Base-by-base conservation (phyloP, 148 eudicot genomes). In the Vaccinium corymbosum region DNA sequence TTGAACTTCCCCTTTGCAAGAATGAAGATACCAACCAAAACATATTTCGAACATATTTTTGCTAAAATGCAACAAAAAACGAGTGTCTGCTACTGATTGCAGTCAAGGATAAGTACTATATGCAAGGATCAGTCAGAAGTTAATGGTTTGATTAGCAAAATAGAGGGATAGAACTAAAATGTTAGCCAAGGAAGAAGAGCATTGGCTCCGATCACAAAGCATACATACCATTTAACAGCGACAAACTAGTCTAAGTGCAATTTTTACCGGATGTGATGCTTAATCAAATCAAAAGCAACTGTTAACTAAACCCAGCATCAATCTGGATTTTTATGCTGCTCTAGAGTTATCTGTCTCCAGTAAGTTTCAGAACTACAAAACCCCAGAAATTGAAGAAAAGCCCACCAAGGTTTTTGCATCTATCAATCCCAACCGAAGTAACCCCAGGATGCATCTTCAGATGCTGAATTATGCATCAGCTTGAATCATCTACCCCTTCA, bases 221-320 rank as follows among this genome's bases (percentile, higher is more conserved):
- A 80, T 38, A n/a, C 70, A 38, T 17, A 42, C 29, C 53, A 75
- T 75, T 75, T 55, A 75, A n/a, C 12, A 14, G 82, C 11, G 75
- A 81, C 75, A 81, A 80, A 64, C 75, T 81, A 81, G 53, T 38
- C 35, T 42, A 61, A 42, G 20, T 61, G 71, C 50, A 80, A 80
- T 42, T 55, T 53, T 32, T 79, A 56, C 62, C 66, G 11, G 66
- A 79, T 15, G 25, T 15, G 25, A 79, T 27, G 75, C 46, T 49
- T 57, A 50, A 64, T 35, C 2, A 64, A 48, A 49, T 49, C 56
- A n/a, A 64, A 42, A 38, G 52, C 42, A 5, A 29, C 57, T 46
- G 56, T n/a, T 20, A 64, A 81, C 22, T 79, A 64, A 81, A 81
- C 83, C 73, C 76, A 49, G 42, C 53, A 62, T 46, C 57, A 66